These are phyloP conservation scores for Colletotrichum magnum DNA, from an alignment of 2,329 filamentous ascomycete species.

Conservation along the genomic window DNA sequence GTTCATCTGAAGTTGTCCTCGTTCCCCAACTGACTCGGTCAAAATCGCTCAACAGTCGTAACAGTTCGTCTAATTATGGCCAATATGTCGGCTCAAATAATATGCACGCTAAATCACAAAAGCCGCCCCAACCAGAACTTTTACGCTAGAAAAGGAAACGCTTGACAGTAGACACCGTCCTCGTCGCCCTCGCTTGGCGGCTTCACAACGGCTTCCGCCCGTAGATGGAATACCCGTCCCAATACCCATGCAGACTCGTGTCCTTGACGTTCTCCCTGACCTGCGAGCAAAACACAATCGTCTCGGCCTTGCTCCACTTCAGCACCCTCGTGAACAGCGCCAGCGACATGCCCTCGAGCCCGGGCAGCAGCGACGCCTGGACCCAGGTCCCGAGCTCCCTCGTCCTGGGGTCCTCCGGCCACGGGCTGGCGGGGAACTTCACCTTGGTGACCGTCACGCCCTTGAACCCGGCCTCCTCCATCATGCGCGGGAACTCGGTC, in stretches of 20 bases:
- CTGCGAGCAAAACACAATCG: conserved; percentile 44
- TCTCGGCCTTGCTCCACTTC: conserved; percentile 44
- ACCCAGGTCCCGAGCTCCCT: conserved; percentile 53
- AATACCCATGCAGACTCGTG: conserved; percentile 47
- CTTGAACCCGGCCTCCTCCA: conserved; percentile 48
- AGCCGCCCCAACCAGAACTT: background rate
- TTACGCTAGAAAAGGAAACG: background rate
- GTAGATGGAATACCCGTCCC: conserved; percentile 32
- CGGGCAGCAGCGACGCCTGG: conserved; percentile 43
- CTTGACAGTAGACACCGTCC: background rate
- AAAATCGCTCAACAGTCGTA: background rate
- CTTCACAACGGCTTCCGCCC: conserved; percentile 22
- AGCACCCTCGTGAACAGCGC: conserved; percentile 45
- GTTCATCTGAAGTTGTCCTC: background rate
- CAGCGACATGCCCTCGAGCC: conserved; percentile 43
- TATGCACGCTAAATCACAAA: background rate
- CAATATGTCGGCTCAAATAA: background rate
- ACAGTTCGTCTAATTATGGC: background rate
- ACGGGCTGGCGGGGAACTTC: conserved; percentile 55
- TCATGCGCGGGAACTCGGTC: conserved; percentile 37
- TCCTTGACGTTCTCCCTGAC: conserved; percentile 46
- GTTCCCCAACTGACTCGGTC: background rate
- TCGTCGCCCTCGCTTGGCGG: background rate
- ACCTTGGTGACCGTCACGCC: conserved; percentile 46
- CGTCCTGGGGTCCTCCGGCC: conserved; percentile 58